Conservation (phyloP, 148 eudicot genomes). For the Cornus controversa region DNA sequence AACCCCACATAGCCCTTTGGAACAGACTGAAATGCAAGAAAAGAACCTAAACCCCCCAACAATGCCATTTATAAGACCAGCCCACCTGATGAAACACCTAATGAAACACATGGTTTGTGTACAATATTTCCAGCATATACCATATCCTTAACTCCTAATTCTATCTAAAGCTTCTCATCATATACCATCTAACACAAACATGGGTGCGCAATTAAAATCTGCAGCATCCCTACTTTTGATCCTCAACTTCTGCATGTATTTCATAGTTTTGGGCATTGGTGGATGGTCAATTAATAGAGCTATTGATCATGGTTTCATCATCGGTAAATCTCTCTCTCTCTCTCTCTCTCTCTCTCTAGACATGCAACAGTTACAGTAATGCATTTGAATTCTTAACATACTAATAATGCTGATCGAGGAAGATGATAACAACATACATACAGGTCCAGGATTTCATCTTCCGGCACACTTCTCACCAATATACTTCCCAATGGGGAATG, state of each 20-base stretch:
- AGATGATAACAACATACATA: too few species aligned
- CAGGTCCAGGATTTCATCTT: slow-evolving; percentile 65
- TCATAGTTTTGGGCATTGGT: slow-evolving; percentile 61
- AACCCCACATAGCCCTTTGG: slow-evolving; percentile 35
- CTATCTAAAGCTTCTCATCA: background rate
- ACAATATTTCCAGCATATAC: background rate
- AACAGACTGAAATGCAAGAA: slow-evolving; percentile 54
- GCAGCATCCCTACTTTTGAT: slow-evolving; percentile 51
- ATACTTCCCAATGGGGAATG: slow-evolving; percentile 95
- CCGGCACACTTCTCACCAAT: slow-evolving; percentile 95
- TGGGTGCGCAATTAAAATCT: slow-evolving; percentile 56
- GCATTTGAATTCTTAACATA: background rate
- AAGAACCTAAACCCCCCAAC: slow-evolving; percentile 39
- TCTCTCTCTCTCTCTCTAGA: background rate
- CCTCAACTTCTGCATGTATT: slow-evolving; percentile 90
- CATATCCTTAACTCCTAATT: background rate
- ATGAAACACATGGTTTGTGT: background rate
- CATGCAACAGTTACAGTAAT: background rate
- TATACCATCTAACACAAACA: slow-evolving; percentile 10
- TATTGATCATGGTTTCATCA: slow-evolving; percentile 72
- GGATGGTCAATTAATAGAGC: slow-evolving; percentile 79
- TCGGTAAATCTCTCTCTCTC: slow-evolving; percentile 39
- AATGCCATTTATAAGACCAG: slow-evolving; percentile 10
- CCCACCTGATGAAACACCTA: background rate
- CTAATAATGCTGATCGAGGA: background rate